Conservation (phyloP, 2,329 filamentous ascomycete genomes). For the Aspergillus niger region DNA sequence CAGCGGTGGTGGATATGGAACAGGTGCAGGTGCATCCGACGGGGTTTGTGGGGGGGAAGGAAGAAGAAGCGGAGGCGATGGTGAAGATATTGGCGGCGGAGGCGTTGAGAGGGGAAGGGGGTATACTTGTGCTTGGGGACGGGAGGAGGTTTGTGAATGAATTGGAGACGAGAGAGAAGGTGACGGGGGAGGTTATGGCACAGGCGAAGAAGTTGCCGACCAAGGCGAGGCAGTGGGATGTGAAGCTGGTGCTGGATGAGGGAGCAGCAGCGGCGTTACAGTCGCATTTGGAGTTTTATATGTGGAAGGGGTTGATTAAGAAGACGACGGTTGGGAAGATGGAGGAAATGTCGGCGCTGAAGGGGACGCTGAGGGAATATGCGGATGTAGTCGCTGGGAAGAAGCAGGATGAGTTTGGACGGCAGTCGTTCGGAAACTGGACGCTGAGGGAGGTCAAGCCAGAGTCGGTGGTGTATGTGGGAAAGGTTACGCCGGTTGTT, state of each 20-base stretch:
- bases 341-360: constrained; percentile 36
- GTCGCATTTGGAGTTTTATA: constrained; percentile 64
- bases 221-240: constrained; percentile 57
- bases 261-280: constrained; percentile 56
- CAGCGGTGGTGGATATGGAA: constrained; percentile 49
- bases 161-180: constrained; percentile 59
- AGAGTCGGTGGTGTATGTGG: constrained; percentile 60
- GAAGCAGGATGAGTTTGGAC: constrained; percentile 49
- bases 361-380: constrained; percentile 53
- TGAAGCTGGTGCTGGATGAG: constrained; percentile 62
- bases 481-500: constrained; percentile 62
- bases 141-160: constrained; percentile 65
- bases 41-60: constrained; percentile 59
- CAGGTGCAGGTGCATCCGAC: constrained; percentile 66
- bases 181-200: constrained; percentile 57
- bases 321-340: constrained; percentile 59
- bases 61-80: constrained; percentile 41
- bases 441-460: constrained; percentile 49
- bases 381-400: constrained; percentile 47
- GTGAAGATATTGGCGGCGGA: constrained; percentile 68
- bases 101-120: constrained; percentile 64
- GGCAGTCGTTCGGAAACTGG: constrained; percentile 60
- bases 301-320: constrained; percentile 62
- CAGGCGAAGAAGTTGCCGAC: constrained; percentile 24
- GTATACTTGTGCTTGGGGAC: constrained; percentile 51